phyloP scores from a whole-genome alignment of 2,329 filamentous ascomycete genomes.

The Xylariaceae sp. region DNA sequence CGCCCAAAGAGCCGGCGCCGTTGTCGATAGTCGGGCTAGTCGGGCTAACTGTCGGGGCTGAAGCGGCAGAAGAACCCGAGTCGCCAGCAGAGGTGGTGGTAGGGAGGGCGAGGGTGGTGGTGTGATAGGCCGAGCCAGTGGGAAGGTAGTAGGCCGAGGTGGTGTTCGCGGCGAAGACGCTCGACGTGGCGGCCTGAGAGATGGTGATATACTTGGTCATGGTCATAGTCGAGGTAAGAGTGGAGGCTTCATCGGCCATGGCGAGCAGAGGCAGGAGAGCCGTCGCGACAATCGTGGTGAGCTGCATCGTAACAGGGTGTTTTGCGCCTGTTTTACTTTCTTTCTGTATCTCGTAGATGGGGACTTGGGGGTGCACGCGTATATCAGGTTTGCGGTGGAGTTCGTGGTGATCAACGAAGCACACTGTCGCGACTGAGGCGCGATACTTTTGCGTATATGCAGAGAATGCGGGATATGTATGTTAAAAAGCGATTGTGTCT shows the following conservation, averaged over 20 bases:
- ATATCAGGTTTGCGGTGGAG: too few species aligned
- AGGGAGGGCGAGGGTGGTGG: conserved; percentile 21
- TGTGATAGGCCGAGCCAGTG: conserved; percentile 26
- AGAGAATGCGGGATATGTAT: conserved; percentile 26
- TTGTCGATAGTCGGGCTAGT: conserved; percentile 33
- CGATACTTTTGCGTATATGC: conserved; percentile 11
- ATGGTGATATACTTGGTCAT: conserved; percentile 49
- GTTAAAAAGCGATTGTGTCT: too few species aligned
- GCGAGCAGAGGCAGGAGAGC: conserved; percentile 50
- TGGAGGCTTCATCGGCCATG: conserved; percentile 37
- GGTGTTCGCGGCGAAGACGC: conserved; percentile 17
- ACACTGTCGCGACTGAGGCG: too few species aligned
- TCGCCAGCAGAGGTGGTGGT: conserved; percentile 27
- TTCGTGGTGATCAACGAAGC: too few species aligned
- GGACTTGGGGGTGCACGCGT: too few species aligned
- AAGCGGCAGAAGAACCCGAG: conserved; percentile 21
- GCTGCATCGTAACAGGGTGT: conserved; percentile 34
- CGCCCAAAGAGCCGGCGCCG: conserved; percentile 40
- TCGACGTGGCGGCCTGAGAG: conserved; percentile 34
- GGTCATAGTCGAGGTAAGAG: conserved; percentile 44
- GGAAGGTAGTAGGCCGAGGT: conserved; percentile 25
- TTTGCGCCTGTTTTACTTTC: conserved; percentile 9
- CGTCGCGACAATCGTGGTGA: conserved; percentile 41
- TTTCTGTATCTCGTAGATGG: conserved; percentile 6
- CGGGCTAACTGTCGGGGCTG: conserved; percentile 29